Conservation (phyloP, 768 basidiomycete genomes). For the Collybia nuda region DNA sequence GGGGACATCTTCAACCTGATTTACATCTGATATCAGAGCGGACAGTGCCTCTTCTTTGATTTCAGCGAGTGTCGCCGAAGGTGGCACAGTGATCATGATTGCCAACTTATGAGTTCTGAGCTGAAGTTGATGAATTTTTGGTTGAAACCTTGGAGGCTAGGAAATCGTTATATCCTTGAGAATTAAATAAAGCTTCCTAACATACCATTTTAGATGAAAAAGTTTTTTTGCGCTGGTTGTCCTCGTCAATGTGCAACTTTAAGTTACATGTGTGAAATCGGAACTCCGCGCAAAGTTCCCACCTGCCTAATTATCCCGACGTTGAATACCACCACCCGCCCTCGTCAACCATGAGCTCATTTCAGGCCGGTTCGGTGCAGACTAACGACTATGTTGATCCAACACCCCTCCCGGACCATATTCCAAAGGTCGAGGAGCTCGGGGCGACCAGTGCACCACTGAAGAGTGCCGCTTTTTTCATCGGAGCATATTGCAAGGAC, state of each 20-base stretch:
- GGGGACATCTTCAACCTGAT: constrained; percentile 27
- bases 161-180: neutral
- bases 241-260: constrained; percentile 6
- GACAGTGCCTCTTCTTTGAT: constrained; percentile 64
- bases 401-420: constrained; percentile 59
- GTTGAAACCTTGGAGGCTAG: constrained; percentile 51
- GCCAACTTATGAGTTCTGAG: constrained; percentile 75
- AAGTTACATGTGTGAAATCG: constrained; percentile 1
- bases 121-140: constrained; percentile 67
- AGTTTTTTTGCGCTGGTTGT: constrained; percentile 5
- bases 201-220: constrained; percentile 18
- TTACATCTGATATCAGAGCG: constrained; percentile 55
- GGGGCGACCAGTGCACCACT: constrained; percentile 90
- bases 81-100: constrained; percentile 56
- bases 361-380: constrained; percentile 46
- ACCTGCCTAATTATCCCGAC: constrained; percentile 20
- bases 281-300: constrained; percentile 28
- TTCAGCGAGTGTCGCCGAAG: constrained; percentile 51
- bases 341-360: constrained; percentile 48
- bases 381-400: constrained; percentile 58
- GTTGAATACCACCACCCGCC: constrained; percentile 10
- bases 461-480: constrained; percentile 96
- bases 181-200: constrained; percentile 1
- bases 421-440: constrained; percentile 83
- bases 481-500: constrained; percentile 93